phyloP scores from a whole-genome alignment of 306 rosid genomes.

The Carpinus viminea region DNA sequence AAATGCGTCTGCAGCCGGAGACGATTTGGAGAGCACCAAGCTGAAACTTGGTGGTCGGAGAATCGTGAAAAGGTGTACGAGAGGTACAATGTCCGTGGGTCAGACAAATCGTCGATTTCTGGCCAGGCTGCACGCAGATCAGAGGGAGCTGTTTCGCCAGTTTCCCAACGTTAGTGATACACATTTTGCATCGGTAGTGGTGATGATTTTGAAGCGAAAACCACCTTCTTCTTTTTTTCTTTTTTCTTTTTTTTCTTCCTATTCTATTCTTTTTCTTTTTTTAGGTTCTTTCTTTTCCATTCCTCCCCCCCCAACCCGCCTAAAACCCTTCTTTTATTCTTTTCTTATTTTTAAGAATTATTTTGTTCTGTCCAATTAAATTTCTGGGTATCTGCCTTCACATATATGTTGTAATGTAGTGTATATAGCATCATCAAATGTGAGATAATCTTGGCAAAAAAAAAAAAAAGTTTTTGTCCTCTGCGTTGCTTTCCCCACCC shows the following conservation, averaged over 20 bases:
- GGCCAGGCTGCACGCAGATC: conserved; percentile 49
- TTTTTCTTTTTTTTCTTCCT: neutral
- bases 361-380: conserved; percentile 48
- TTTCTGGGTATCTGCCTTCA: conserved; percentile 50
- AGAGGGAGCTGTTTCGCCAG: conserved; percentile 55
- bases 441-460: conserved; percentile 42
- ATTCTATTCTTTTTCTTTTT: too few relatives aligned
- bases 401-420: conserved; percentile 62
- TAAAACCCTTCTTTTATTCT: too few relatives aligned
- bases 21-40: conserved; percentile 96
- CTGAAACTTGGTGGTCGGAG: conserved; percentile 99
- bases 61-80: conserved; percentile 87
- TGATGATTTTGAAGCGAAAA: conserved; percentile 35
- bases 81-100: conserved; percentile 71
- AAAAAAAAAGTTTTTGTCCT: conserved; percentile 29
- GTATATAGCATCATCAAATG: conserved; percentile 59
- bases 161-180: conserved; percentile 54
- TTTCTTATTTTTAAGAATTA: conserved; percentile 15
- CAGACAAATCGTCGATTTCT: conserved; percentile 64
- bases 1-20: conserved; percentile 74
- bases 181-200: conserved; percentile 44
- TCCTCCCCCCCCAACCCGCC: neutral
- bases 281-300: conserved; percentile 21
- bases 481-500: conserved; percentile 8
- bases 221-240: conserved; percentile 7